Evolutionary conservation across 208 protist species (phyloP).

Genomic region (Leishmania guyanensis): DNA sequence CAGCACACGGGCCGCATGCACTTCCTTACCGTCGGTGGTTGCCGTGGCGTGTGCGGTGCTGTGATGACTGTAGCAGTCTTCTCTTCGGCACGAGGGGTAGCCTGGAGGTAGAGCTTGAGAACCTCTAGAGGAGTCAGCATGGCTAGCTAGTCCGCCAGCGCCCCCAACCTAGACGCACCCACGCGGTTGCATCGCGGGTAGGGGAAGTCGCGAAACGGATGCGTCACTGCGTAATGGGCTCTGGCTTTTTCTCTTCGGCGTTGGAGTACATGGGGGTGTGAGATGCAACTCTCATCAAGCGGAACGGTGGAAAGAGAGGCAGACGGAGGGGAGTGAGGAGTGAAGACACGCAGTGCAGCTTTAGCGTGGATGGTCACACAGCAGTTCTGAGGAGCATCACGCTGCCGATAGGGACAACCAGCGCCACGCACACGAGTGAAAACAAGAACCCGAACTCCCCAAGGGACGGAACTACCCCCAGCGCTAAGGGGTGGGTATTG

Average conservation of each 20-base stretch:
- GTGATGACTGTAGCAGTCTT: constrained; percentile 12
- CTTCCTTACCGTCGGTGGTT: constrained; percentile 41
- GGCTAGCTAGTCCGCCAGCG: constrained; percentile 51
- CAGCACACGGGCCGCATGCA: constrained; percentile 14
- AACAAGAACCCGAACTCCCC: background rate
- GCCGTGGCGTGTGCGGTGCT: constrained; percentile 18
- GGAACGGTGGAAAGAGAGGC: background rate
- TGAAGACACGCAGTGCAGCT: background rate
- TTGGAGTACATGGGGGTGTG: too few species aligned
- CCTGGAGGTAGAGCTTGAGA: constrained; percentile 80
- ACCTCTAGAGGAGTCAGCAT: constrained; percentile 79
- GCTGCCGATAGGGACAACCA: background rate
- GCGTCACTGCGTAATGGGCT: too few species aligned
- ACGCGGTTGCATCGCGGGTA: background rate
- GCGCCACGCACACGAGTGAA: background rate
- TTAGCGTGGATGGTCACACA: background rate
- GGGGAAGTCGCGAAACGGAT: too few species aligned
- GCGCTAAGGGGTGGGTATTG: background rate
- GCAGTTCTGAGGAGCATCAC: background rate
- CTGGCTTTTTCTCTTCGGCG: too few species aligned
- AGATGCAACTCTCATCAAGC: too few species aligned
- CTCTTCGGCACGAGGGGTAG: constrained; percentile 20
- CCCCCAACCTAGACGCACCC: constrained; percentile 26
- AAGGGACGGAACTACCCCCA: background rate
- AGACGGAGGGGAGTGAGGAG: background rate